phyloP scores from a whole-genome alignment of 1,139 yeast species.

The Protomyces pachydermus region DNA sequence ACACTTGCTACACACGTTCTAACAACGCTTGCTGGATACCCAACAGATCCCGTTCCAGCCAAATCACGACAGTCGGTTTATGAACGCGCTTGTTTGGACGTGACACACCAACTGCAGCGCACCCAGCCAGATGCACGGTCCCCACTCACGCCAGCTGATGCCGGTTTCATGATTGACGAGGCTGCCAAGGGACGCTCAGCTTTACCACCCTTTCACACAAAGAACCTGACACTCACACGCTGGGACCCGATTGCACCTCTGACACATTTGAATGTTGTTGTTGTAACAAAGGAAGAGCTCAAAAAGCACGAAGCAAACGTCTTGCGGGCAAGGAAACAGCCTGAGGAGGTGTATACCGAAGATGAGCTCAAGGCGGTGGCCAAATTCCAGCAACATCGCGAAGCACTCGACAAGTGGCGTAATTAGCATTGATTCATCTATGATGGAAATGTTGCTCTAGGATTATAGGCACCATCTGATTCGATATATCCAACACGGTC shows the following conservation, averaged over 20 bases:
- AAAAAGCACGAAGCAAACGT: constrained; percentile 60
- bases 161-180: constrained; percentile 83
- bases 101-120: constrained; percentile 78
- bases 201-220: constrained; percentile 48
- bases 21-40: constrained; percentile 73
- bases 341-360: neutral
- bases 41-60: constrained; percentile 61
- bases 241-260: constrained; percentile 63
- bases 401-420: neutral
- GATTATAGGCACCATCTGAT: constrained; percentile 20
- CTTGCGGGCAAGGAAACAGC: neutral
- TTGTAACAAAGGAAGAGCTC: constrained; percentile 86
- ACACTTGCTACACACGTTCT: constrained; percentile 79
- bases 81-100: constrained; percentile 72
- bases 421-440: neutral
- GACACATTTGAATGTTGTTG: constrained; percentile 67
- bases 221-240: constrained; percentile 68
- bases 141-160: constrained; percentile 46
- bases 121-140: constrained; percentile 55
- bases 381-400: neutral
- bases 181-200: constrained; percentile 89
- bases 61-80: constrained; percentile 78
- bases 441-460: constrained; percentile 11
- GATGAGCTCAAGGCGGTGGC: neutral
- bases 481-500: constrained; percentile 52